phyloP scores from a whole-genome alignment of 2,329 filamentous ascomycete genomes.

The Mycocentrospora acerina region DNA sequence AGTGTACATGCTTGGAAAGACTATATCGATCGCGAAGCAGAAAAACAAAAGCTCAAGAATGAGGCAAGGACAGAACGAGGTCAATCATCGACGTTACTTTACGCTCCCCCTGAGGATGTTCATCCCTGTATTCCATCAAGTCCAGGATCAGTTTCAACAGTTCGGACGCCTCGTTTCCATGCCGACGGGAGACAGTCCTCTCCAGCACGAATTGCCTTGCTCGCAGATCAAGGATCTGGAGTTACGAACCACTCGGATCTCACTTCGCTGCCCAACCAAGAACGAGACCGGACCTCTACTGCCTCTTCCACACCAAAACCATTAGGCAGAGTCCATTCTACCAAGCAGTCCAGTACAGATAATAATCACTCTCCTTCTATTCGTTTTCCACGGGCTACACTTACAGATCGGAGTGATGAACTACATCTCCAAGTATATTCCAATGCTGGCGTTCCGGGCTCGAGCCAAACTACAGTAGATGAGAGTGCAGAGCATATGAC shows the following conservation, averaged over 20 bases:
- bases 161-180: conserved; percentile 16
- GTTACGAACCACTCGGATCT: not conserved
- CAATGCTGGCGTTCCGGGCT: conserved; percentile 26
- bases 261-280: no score
- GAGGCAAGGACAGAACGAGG: conserved; percentile 11
- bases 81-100: conserved; percentile 3
- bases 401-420: not conserved
- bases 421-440: conserved; percentile 1
- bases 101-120: conserved; percentile 11
- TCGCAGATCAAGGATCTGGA: conserved; percentile 3
- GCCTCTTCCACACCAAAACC: conserved; percentile 11
- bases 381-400: no score
- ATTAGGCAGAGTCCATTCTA: not conserved
- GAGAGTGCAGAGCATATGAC: conserved; percentile 25
- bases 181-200: conserved; percentile 17
- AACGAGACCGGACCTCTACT: not conserved
- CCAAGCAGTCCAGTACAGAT: not conserved
- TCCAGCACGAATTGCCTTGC: conserved; percentile 13
- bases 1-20: conserved; percentile 42
- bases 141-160: conserved; percentile 16
- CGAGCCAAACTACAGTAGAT: conserved; percentile 49
- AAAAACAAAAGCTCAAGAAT: conserved; percentile 22
- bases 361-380: not conserved
- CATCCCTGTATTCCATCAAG: conserved; percentile 23
- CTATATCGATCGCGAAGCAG: conserved; percentile 35